Evolutionary conservation across 2,329 filamentous ascomycete species (phyloP), one percentile per base, ranked within the genome.

Genomic region (Pseudohalonectria lignicola): DNA sequence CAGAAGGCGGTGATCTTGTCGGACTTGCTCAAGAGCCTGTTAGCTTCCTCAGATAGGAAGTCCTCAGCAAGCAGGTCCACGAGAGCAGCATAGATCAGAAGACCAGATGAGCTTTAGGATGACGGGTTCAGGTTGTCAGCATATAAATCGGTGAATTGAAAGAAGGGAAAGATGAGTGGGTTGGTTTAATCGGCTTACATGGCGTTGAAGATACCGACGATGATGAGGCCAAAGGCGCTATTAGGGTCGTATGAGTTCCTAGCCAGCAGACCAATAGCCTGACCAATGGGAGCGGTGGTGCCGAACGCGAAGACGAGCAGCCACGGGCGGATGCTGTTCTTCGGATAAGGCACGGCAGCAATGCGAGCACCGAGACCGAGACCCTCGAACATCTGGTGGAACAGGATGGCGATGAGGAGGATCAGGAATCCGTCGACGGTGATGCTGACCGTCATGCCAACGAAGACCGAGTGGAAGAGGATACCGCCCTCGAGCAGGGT

Each of bases 401-500:
- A 84, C 23, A 78, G 60, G 41, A 85, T 83, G 43, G 80, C 80
- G 34, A 82, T 61, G 7, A 84, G 64, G 4, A 85, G 67, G 19
- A 84, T 65, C 40, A 79, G 56, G 53, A 83, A 84, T 4, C 76
- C 72, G 2, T 81, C 75, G 2, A 74, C 73, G 16, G 79, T 79
- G 45, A 85, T 79, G 19, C 76, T 80, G 19, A 85, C 60, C 0
- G 81, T 82, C 67, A 84, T 81, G 41, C 79, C 79, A 40, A 85
- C 80, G 53, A 85, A 85, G 42, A 87, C 71, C 43, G 77, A 83
- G 59, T 87, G 82, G 54, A 87, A 87, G 10, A 87, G 65, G 45
- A 87, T 87, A 43, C 82, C 82, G 40, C 82, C 79, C 56, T 87
- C 82, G 5, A 87, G 69, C 3, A 87, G 68, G 4, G 82, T 72